These are phyloP conservation scores for Oryza officinalis DNA, from an alignment of 176 grass and related monocot species.

Conservation along the genomic window DNA sequence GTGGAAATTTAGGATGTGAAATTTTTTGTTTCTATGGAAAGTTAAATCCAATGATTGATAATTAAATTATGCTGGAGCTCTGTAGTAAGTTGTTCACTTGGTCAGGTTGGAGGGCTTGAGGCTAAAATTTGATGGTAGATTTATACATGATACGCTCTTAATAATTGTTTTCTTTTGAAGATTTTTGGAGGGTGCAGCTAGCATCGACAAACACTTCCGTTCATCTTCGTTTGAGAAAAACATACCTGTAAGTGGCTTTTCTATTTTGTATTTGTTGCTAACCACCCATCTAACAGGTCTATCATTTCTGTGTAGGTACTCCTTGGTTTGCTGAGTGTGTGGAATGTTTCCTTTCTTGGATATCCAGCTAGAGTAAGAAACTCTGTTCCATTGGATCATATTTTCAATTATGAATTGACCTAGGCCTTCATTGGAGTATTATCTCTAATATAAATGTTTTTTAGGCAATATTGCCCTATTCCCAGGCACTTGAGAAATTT, in stretches of 20 bases:
- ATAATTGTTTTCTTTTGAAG: constrained; percentile 53
- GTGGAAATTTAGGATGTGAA: neutral
- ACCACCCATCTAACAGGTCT: constrained; percentile 34
- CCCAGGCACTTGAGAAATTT: constrained; percentile 94
- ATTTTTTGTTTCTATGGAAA: constrained; percentile 12
- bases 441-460: constrained; percentile 15
- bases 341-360: constrained; percentile 97
- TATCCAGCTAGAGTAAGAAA: constrained; percentile 86
- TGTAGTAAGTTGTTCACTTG: neutral
- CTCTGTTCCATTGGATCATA: neutral
- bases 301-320: constrained; percentile 63
- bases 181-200: constrained; percentile 94
- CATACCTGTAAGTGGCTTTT: constrained; percentile 74
- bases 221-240: constrained; percentile 87
- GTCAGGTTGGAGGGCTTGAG: neutral
- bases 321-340: constrained; percentile 95
- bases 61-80: neutral
- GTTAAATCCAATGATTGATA: neutral
- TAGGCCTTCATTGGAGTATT: constrained; percentile 1
- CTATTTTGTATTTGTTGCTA: constrained; percentile 15
- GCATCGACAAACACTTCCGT: constrained; percentile 80
- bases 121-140: neutral
- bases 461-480: constrained; percentile 95
- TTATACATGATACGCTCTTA: neutral
- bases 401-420: constrained; percentile 15